Evolutionary conservation across 345 rosid species (phyloP), one percentile per base, ranked within the genome.

Genomic region (Anacardium occidentale): DNA sequence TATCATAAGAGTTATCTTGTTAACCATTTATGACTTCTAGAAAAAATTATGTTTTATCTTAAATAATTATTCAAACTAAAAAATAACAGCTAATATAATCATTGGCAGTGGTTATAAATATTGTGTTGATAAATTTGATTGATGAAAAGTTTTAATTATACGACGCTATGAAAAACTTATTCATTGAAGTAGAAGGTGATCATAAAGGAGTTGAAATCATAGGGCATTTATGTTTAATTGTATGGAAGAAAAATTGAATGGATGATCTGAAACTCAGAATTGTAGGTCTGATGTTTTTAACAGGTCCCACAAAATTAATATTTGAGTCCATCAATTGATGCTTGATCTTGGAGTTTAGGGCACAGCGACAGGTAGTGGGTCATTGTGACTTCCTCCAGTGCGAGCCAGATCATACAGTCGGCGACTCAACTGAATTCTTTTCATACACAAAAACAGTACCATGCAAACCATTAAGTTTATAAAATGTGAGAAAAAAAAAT

Each of bases 321-420:
- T 55, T 20, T 50, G 71, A 75, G 40, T 54, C 70, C 53, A 25
- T 29, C 20, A 10, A 55, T 61, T 40, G 22, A 25, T 44, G 57
- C 59, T 70, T 15, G 8, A 47, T 64, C 22, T 22, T 32, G 17
- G 57, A 40, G 56, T 50, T 69, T 15, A 68, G 47, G 1, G 52
- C 32, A 14, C 2, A 20, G 55, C 54, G 9, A 32, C 60, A 42
- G 78, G 73, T 57, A 67, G 77, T 67, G 53, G 72, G 79, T 62
- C 81, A 21, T n/a, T 64, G 66, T 52, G 61, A 26, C 74, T 21
- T 51, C 37, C 37, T 63, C 52, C 61, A 54, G 71, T 74, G 84
- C 73, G 76, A 50, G 68, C 74, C 84, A 77, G 76, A 62, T 74
- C 64, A 77, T 76, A 55, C 24, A 66, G 62, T 59, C 55, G 71